Percentiles rank a stretch among this genome's conserved stretches.
Evolutionary conservation across 208 protist genomes (phyloP).

Genomic region (Novymonas esmeraldas): DNA sequence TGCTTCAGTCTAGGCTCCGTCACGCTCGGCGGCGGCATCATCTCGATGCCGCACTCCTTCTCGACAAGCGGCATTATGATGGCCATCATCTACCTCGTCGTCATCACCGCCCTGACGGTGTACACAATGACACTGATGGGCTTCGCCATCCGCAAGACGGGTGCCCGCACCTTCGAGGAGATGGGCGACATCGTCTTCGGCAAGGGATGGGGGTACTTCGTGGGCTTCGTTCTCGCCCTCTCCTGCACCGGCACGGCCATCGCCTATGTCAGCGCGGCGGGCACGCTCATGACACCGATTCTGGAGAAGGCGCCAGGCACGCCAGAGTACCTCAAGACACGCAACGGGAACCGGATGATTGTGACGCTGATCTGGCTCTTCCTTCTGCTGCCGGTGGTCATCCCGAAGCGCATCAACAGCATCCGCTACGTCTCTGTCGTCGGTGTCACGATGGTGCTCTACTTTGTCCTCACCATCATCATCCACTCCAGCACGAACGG

Average conservation of each 20-base stretch:
- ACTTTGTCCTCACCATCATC: slow-evolving; percentile 67
- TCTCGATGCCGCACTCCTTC: slow-evolving; percentile 63
- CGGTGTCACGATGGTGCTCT: slow-evolving; percentile 58
- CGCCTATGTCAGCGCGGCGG: slow-evolving; percentile 76
- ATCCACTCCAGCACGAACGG: slow-evolving; percentile 38
- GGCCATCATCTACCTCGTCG: slow-evolving; percentile 62
- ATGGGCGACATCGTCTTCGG: slow-evolving; percentile 55
- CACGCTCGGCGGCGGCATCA: slow-evolving; percentile 67
- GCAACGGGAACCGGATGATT: slow-evolving; percentile 36
- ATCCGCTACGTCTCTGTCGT: slow-evolving; percentile 74
- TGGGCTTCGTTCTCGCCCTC: slow-evolving; percentile 57
- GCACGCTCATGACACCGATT: slow-evolving; percentile 58
- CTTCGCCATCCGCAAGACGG: slow-evolving; percentile 55
- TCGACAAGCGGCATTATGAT: slow-evolving; percentile 53
- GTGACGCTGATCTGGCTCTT: slow-evolving; percentile 53
- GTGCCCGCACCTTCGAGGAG: slow-evolving; percentile 54
- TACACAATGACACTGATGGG: slow-evolving; percentile 69
- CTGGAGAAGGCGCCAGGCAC: slow-evolving; percentile 34
- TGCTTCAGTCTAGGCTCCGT: slow-evolving; percentile 64
- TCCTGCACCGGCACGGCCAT: slow-evolving; percentile 74
- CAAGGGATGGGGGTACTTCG: slow-evolving; percentile 60
- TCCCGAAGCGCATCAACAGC: slow-evolving; percentile 68
- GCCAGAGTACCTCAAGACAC: slow-evolving; percentile 42
- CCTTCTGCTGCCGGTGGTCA: slow-evolving; percentile 59
- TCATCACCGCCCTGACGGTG: slow-evolving; percentile 49